These are phyloP conservation scores for Pythium brachiatum DNA, from an alignment of 352 stramenopile species.

Conservation along the genomic window DNA sequence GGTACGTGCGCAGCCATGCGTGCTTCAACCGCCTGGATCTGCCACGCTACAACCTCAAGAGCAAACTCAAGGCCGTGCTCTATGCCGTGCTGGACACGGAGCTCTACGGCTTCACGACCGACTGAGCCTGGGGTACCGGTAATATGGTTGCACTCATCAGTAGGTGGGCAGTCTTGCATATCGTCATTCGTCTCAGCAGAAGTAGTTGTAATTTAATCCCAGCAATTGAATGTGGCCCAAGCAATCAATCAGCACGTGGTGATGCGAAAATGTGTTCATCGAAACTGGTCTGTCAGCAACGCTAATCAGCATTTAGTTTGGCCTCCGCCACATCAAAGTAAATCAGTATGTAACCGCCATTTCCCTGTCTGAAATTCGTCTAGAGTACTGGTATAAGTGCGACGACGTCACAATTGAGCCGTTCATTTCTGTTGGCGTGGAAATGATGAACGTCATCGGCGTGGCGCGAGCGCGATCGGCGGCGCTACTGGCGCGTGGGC, in stretches of 20 bases:
- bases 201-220: constrained; percentile 7
- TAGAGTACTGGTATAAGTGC: background rate
- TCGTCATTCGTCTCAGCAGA: background rate
- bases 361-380: too few relatives aligned
- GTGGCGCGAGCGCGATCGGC: constrained; percentile 3
- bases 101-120: constrained; percentile 69
- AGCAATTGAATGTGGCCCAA: background rate
- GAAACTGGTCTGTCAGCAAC: too few relatives aligned
- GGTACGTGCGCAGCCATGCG: constrained; percentile 70
- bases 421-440: constrained; percentile 7
- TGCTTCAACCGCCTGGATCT: constrained; percentile 93
- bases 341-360: too few relatives aligned
- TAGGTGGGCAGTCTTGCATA: background rate
- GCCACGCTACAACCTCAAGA: constrained; percentile 90
- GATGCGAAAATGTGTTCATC: too few relatives aligned
- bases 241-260: too few relatives aligned
- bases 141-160: too few relatives aligned
- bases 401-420: background rate
- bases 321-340: too few relatives aligned
- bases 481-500: background rate
- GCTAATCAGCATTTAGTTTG: too few relatives aligned
- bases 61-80: constrained; percentile 73
- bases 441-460: constrained; percentile 6
- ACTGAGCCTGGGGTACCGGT: background rate
- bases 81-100: constrained; percentile 70